phyloP scores from a whole-genome alignment of 192 early-diverging fungal species.

The Coemansia sp. region DNA sequence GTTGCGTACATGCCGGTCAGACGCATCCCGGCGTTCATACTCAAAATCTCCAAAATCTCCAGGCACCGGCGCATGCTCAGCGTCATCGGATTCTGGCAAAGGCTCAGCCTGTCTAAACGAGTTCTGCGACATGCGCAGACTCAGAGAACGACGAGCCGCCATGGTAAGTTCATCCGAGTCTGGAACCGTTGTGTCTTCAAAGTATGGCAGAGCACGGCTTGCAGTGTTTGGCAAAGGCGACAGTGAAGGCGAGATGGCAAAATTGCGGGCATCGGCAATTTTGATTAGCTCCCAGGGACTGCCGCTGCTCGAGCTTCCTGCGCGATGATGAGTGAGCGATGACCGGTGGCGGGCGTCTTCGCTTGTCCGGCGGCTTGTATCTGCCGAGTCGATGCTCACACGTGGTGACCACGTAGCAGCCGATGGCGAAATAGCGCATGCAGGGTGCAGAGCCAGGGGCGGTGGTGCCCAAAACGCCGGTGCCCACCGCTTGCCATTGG shows the following conservation, averaged over 20 bases:
- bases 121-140: constrained; percentile 42
- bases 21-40: neutral
- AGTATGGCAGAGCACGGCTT: constrained; percentile 21
- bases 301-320: neutral
- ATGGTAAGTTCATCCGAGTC: constrained; percentile 43
- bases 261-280: constrained; percentile 20
- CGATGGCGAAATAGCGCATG: neutral
- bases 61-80: neutral
- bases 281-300: constrained; percentile 51
- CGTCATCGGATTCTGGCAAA: constrained; percentile 41
- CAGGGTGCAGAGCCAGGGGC: constrained; percentile 3
- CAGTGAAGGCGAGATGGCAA: constrained; percentile 25
- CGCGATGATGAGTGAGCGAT: neutral
- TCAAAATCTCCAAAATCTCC: neutral
- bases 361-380: neutral
- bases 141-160: constrained; percentile 42
- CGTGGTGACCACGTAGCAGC: constrained; percentile 28
- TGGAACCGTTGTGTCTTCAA: constrained; percentile 40
- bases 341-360: neutral
- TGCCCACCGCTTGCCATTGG: constrained; percentile 17
- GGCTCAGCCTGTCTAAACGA: constrained; percentile 44
- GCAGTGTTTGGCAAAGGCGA: constrained; percentile 13
- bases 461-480: constrained; percentile 46
- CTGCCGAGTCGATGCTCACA: constrained; percentile 21
- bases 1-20: constrained; percentile 1